Evolutionary conservation across 2,329 filamentous ascomycete genomes (phyloP).

Genomic region (Dactylellina cionopaga): DNA sequence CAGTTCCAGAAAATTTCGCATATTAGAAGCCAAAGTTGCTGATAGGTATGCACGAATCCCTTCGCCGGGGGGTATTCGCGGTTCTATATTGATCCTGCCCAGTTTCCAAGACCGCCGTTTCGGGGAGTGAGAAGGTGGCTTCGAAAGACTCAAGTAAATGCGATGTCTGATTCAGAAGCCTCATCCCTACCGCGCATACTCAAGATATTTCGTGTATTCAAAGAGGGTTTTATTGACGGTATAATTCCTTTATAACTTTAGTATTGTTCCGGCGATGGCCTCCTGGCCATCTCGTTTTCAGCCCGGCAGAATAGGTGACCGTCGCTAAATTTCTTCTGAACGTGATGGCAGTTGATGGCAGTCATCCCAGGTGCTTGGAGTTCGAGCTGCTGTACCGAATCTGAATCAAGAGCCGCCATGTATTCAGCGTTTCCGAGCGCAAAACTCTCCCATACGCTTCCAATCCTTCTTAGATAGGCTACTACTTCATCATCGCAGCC

Average conservation of each 20-base stretch:
- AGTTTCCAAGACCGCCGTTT: not conserved
- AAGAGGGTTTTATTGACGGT: not conserved
- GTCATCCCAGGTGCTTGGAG: not conserved
- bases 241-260: not conserved
- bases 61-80: not conserved
- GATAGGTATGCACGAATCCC: not conserved
- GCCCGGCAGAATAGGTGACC: not conserved
- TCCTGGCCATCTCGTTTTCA: not conserved
- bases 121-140: not conserved
- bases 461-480: not conserved
- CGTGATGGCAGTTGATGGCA: too few relatives aligned
- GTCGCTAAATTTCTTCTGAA: not conserved
- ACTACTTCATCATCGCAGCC: conserved; percentile 3
- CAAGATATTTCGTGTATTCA: conserved; percentile 14
- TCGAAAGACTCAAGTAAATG: too few relatives aligned
- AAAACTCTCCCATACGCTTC: not conserved
- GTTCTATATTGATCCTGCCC: not conserved
- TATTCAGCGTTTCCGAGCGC: not conserved
- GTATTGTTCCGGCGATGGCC: not conserved
- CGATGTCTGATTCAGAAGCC: too few relatives aligned
- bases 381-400: not conserved
- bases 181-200: not conserved
- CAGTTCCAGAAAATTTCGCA: not conserved
- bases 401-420: not conserved
- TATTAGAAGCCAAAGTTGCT: conserved; percentile 10